phyloP scores from a whole-genome alignment of 768 basidiomycete genomes.

The Flagelloscypha sp. region DNA sequence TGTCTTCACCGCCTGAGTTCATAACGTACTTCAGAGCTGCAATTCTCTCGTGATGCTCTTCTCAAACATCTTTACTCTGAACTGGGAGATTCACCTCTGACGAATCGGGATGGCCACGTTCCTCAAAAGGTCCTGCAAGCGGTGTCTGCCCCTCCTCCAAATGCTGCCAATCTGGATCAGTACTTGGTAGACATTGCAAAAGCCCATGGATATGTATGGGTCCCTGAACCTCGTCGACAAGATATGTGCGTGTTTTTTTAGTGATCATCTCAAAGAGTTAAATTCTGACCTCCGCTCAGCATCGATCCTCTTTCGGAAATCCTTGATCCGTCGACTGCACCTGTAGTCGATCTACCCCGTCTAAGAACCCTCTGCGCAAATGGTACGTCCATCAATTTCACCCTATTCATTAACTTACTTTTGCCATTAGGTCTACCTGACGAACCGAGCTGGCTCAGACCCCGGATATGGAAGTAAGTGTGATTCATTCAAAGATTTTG shows the following conservation, averaged over 20 bases:
- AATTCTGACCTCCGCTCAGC: slow-evolving; percentile 24
- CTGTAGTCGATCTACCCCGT: slow-evolving; percentile 45
- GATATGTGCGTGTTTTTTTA: slow-evolving; percentile 41
- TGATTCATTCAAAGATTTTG: not conserved
- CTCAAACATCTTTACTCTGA: slow-evolving; percentile 48
- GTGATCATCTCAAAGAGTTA: slow-evolving; percentile 1
- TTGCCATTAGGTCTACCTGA: slow-evolving; percentile 54
- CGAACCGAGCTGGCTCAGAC: slow-evolving; percentile 67
- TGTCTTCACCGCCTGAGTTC: not conserved
- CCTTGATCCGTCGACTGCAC: slow-evolving; percentile 40
- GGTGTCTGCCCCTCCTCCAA: slow-evolving; percentile 43
- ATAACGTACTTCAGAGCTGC: slow-evolving; percentile 40
- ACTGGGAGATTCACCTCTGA: slow-evolving; percentile 44
- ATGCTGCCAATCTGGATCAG: slow-evolving; percentile 46
- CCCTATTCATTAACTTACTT: slow-evolving; percentile 6
- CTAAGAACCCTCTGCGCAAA: slow-evolving; percentile 51
- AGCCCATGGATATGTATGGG: slow-evolving; percentile 50
- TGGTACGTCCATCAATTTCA: slow-evolving; percentile 33
- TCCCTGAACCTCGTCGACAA: slow-evolving; percentile 49
- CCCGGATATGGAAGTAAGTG: slow-evolving; percentile 70
- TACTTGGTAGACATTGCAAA: slow-evolving; percentile 48
- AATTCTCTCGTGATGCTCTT: slow-evolving; percentile 44
- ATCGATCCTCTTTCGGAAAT: slow-evolving; percentile 51
- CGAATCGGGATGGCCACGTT: slow-evolving; percentile 45
- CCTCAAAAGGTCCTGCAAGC: slow-evolving; percentile 47